Conservation (phyloP, 2,329 filamentous ascomycete species). For the Sclerotinia spermophila region DNA sequence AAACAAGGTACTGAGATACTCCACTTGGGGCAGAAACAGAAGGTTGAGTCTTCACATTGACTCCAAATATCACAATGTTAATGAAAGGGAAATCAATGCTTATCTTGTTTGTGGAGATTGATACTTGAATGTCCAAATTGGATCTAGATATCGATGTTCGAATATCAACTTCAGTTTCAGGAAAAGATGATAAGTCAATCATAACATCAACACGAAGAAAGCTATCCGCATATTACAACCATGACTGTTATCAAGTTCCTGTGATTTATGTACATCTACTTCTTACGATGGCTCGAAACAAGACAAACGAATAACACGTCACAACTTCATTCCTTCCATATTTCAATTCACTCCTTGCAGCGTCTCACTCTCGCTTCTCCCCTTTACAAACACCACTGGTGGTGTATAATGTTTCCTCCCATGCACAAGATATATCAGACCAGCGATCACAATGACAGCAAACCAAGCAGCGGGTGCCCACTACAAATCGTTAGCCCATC, state of each 20-base stretch:
- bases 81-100: neutral
- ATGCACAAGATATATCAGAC: conserved; percentile 35
- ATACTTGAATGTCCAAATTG: neutral
- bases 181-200: neutral
- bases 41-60: neutral
- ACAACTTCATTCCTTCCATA: neutral
- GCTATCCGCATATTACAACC: neutral
- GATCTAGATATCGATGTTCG: neutral
- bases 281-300: neutral
- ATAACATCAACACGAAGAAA: neutral
- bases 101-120: neutral
- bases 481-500: conserved; percentile 40
- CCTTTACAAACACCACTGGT: conserved; percentile 24
- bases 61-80: neutral
- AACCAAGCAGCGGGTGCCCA: conserved; percentile 35
- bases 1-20: neutral
- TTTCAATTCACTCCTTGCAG: neutral
- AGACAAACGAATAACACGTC: neutral
- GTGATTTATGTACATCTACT: neutral
- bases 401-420: conserved; percentile 38
- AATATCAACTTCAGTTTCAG: neutral
- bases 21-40: neutral
- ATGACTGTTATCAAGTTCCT: neutral
- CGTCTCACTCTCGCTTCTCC: neutral
- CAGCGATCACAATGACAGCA: conserved; percentile 24